A percentile compares a stretch with the other conserved stretches of the same genome.
phyloP scores from a whole-genome alignment of 441 rosid genomes.

The Macaranga tanarius region DNA sequence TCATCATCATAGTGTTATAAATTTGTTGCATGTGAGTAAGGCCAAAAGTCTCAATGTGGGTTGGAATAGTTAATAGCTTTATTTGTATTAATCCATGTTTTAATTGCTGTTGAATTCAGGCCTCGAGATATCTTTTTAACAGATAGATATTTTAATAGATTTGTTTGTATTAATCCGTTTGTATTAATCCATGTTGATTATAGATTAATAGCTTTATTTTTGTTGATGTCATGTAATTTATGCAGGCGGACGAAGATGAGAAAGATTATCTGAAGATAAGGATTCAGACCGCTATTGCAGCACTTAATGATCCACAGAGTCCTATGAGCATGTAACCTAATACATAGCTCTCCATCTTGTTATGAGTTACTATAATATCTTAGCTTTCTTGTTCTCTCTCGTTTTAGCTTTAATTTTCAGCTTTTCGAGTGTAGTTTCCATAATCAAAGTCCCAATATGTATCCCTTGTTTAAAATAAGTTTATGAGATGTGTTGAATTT shows the following conservation, averaged over 20 bases:
- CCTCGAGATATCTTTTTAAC: not conserved
- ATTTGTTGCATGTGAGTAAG: not conserved
- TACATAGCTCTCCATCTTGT: too few species aligned
- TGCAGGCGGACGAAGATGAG: slow-evolving; percentile 59
- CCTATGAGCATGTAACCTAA: slow-evolving; percentile 45
- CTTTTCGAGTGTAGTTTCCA: too few species aligned
- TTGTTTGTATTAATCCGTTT: too few species aligned
- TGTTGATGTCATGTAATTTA: not conserved
- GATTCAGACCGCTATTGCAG: slow-evolving; percentile 50
- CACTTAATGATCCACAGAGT: slow-evolving; percentile 45
- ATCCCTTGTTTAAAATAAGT: too few species aligned
- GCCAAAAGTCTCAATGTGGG: not conserved
- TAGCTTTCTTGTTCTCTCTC: too few species aligned
- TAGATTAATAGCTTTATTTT: too few species aligned
- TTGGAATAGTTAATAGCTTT: not conserved
- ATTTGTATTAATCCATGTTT: not conserved
- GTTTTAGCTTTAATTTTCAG: too few species aligned
- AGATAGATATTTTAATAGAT: not conserved
- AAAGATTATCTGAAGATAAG: slow-evolving; percentile 36
- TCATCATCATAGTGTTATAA: not conserved
- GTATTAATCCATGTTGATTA: too few species aligned
- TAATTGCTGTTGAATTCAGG: not conserved
- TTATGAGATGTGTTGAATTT: too few species aligned
- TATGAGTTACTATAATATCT: too few species aligned
- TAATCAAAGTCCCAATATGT: too few species aligned